A percentile compares a stretch with the other conserved stretches of the same genome.
phyloP scores from a whole-genome alignment of 805 yeast species.

The Metschnikowia kofuensis region DNA sequence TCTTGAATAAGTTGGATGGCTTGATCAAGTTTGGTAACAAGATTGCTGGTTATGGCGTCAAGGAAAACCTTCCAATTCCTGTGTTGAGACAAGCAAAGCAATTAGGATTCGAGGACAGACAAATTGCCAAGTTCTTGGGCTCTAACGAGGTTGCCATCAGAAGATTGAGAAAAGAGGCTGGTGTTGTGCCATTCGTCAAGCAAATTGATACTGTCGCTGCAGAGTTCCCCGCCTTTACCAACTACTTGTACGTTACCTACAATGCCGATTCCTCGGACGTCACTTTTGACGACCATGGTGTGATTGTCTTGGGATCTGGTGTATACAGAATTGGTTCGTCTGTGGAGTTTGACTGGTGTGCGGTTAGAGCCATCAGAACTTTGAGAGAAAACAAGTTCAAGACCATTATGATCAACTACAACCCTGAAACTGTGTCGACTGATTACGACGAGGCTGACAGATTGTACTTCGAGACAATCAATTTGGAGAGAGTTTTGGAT shows the following conservation, averaged over 20 bases:
- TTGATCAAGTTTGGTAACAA: slow-evolving; percentile 69
- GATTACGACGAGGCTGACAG: slow-evolving; percentile 98
- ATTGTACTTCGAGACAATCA: slow-evolving; percentile 91
- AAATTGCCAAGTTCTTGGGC: slow-evolving; percentile 82
- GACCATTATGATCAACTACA: slow-evolving; percentile 96
- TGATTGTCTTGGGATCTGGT: slow-evolving; percentile 96
- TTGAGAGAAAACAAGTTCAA: slow-evolving; percentile 80
- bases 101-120: slow-evolving; percentile 95
- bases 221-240: slow-evolving; percentile 95
- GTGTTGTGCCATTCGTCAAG: slow-evolving; percentile 87
- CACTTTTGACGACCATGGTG: slow-evolving; percentile 86
- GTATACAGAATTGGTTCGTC: slow-evolving; percentile 98
- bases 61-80: slow-evolving; percentile 59
- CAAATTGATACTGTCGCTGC: slow-evolving; percentile 99
- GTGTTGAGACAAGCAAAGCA: slow-evolving; percentile 86
- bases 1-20: slow-evolving; percentile 78
- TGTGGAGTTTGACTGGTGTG: slow-evolving; percentile 99
- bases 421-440: slow-evolving; percentile 98
- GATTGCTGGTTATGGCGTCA: slow-evolving; percentile 54
- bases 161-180: slow-evolving; percentile 80
- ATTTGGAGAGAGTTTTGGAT: slow-evolving; percentile 90
- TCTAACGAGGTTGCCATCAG: slow-evolving; percentile 93
- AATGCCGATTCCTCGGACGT: slow-evolving; percentile 88
- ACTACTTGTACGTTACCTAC: slow-evolving; percentile 91
- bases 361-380: slow-evolving; percentile 94